Evolutionary conservation across 768 basidiomycete species (phyloP), one percentile per base, ranked within the genome.

Genomic region (Suillus luteus): DNA sequence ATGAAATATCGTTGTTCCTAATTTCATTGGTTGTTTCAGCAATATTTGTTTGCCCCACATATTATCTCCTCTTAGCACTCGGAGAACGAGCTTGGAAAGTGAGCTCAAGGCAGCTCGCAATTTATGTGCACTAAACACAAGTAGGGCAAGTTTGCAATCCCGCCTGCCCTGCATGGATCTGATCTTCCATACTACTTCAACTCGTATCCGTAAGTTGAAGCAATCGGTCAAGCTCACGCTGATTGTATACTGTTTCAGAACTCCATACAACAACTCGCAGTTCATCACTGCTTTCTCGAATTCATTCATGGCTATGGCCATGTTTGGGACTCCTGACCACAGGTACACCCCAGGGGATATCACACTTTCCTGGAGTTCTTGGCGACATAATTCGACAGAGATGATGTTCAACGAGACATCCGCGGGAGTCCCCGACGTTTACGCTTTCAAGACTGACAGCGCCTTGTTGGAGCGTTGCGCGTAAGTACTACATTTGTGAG

Each of bases 321-420:
- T 57, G 55, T 62, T 63, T 58, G 44, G 70, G 35, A 69, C 77
- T 59, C 66, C 69, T 49, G 73, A 75, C 59, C 17, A 57, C 35
- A 73, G 64, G 46, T 68, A 70, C 27, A 48, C 62, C 4, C 46
- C 63, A 12, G 58, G 44, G 6, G 71, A 68, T 17, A 65, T 67
- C 49, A 69, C 69, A 8, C 72, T 70, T 4, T 17, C 43, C 5
- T 73, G 72, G 74, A 61, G 41, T 11, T 17, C n/a, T n/a, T 71
- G 61, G 62, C 14, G n/a, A 3, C 67, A 63, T 1, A 67, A 65
- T 3, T 64, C 61, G 0, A 68, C 67, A 2, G 83, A 84, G 70
- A 83, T 86, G 80, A 61, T 83, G 8, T 86, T 84, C 68, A 84
- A 82, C 63, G 62, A 69, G 62, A 70, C 66, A 14, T 61, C 57